phyloP scores from a whole-genome alignment of 2,329 filamentous ascomycete genomes.

The Xylaria sp. region DNA sequence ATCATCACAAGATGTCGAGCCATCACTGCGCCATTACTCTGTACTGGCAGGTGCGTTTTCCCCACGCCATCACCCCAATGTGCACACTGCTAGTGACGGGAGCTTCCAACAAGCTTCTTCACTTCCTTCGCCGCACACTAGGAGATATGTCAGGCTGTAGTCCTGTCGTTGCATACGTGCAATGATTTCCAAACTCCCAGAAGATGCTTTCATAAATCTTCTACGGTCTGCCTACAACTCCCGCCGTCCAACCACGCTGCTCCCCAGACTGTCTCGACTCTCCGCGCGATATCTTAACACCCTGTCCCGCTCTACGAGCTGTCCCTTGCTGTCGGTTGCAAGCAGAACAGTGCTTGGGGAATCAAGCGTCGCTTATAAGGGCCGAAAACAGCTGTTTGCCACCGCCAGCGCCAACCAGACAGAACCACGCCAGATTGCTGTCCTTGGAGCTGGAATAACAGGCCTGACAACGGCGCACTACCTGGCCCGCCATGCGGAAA shows the following conservation, averaged over 20 bases:
- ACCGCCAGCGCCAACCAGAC: slow-evolving; percentile 18
- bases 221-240: slow-evolving; percentile 35
- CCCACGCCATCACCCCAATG: slow-evolving; percentile 13
- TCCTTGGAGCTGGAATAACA: slow-evolving; percentile 83
- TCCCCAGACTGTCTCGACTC: slow-evolving; percentile 19
- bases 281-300: slow-evolving; percentile 32
- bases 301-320: slow-evolving; percentile 13
- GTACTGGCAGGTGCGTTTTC: too few relatives aligned
- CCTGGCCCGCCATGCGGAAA: slow-evolving; percentile 69
- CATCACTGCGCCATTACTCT: not conserved
- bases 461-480: slow-evolving; percentile 81
- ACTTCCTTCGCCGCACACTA: not conserved
- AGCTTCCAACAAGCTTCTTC: not conserved
- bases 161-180: slow-evolving; percentile 25
- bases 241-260: slow-evolving; percentile 18
- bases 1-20: not conserved
- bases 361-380: not conserved
- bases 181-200: slow-evolving; percentile 38
- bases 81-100: not conserved
- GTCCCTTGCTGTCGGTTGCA: slow-evolving; percentile 17
- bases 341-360: not conserved
- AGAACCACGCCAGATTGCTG: slow-evolving; percentile 56
- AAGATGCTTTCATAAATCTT: slow-evolving; percentile 38
- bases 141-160: slow-evolving; percentile 29
- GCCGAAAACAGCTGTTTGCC: slow-evolving; percentile 27